A percentile compares a stretch with the other conserved stretches of the same genome.
phyloP scores from a whole-genome alignment of 2,329 filamentous ascomycete genomes.

The Alternaria rosae region DNA sequence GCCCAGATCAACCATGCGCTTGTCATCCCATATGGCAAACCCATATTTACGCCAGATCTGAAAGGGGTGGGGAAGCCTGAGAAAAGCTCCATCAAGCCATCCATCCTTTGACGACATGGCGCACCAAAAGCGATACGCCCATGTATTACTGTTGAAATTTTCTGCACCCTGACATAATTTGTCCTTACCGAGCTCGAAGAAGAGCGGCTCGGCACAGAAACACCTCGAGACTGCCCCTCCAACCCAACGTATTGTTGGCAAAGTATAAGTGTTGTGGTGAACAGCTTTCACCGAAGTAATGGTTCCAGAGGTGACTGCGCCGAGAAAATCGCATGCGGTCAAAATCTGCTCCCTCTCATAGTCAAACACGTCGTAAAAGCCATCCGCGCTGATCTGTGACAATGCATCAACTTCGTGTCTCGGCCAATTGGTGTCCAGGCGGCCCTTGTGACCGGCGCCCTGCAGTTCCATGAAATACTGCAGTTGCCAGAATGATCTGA shows the following conservation, averaged over 20 bases:
- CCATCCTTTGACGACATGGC: not conserved
- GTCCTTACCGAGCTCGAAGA: constrained; percentile 10
- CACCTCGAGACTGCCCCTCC: not conserved
- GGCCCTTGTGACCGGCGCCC: constrained; percentile 2
- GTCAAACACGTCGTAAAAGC: not conserved
- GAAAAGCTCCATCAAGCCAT: constrained; percentile 6
- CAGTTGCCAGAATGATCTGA: constrained; percentile 11
- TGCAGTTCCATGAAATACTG: constrained; percentile 16
- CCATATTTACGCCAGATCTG: constrained; percentile 13
- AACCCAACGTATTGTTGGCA: not conserved
- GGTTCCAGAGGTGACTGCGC: not conserved
- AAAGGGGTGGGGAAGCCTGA: constrained; percentile 5
- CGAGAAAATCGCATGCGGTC: constrained; percentile 4
- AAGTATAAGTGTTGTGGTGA: not conserved
- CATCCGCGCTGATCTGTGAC: not conserved
- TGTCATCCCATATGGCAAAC: constrained; percentile 19
- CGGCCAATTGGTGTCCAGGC: not conserved
- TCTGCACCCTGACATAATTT: constrained; percentile 8
- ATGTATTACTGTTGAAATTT: constrained; percentile 6
- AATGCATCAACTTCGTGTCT: not conserved
- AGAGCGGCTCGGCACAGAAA: not conserved
- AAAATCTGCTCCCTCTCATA: constrained; percentile 1
- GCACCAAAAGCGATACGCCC: constrained; percentile 2
- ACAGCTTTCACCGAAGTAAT: not conserved
- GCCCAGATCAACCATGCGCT: constrained; percentile 15